Evolutionary conservation across 805 yeast genomes (phyloP).

Genomic region (Myxozyma neglecta): DNA sequence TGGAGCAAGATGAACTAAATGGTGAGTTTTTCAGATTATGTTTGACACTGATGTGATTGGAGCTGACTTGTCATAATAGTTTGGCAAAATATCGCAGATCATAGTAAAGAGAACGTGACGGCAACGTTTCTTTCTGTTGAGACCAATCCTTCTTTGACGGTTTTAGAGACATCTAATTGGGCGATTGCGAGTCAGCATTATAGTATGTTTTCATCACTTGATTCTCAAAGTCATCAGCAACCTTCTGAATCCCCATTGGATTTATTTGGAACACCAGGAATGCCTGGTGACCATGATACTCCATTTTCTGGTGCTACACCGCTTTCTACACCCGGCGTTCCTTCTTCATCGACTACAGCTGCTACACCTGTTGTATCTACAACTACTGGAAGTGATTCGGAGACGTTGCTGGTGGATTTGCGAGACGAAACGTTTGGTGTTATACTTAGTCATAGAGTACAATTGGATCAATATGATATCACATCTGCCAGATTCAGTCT

Average conservation of each 20-base stretch:
- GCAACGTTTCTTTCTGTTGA: slow-evolving; percentile 22
- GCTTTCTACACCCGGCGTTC: slow-evolving; percentile 14
- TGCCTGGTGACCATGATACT: slow-evolving; percentile 13
- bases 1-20: slow-evolving; percentile 39
- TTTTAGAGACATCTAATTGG: slow-evolving; percentile 17
- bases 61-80: neutral
- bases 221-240: slow-evolving; percentile 7
- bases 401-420: slow-evolving; percentile 36
- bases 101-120: slow-evolving; percentile 11
- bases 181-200: slow-evolving; percentile 5
- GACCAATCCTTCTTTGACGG: slow-evolving; percentile 24
- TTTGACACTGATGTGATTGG: neutral
- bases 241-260: slow-evolving; percentile 39
- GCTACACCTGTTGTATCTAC: slow-evolving; percentile 6
- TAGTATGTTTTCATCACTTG: slow-evolving; percentile 18
- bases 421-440: slow-evolving; percentile 39
- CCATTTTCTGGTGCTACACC: slow-evolving; percentile 26
- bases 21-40: slow-evolving; percentile 2
- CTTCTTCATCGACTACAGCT: neutral
- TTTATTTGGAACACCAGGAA: slow-evolving; percentile 24
- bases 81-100: slow-evolving; percentile 29
- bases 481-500: slow-evolving; percentile 21
- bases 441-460: slow-evolving; percentile 28
- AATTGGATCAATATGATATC: slow-evolving; percentile 14
- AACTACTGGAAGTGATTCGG: slow-evolving; percentile 20